Base-by-base conservation (phyloP, 805 yeast genomes). In the Nakazawaea pomicola region DNA sequence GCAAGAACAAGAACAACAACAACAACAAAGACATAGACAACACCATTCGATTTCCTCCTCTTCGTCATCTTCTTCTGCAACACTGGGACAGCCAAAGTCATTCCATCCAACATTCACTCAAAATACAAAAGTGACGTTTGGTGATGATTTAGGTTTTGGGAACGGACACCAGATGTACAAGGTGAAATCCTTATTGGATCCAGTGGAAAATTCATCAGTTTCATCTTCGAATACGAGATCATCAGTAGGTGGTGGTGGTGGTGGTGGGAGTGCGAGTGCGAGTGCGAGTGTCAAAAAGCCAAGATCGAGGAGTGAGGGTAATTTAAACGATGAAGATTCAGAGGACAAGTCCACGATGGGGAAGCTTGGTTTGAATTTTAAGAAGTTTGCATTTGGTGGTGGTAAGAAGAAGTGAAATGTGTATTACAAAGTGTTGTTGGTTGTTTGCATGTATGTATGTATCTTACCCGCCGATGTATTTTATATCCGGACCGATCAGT, bases 171-270 rank as follows among this genome's bases (percentile, higher is more conserved):
- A 49, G 2, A 37, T 45, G 14, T 43, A 40, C 27, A 52, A 45
- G 25, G 55, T 55, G 21, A 50, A 49, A 38, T 54, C 58, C 2
- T 36, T 55, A 29, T 38, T 54, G 8, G 57, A 51, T 36, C 45
- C 45, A 18, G 29, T 36, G 5, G 44, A 36, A 3, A 16, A 41
- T 17, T 21, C 8, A 9, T 3, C 33, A 11, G 12, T 31, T 10
- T 30, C 36, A 11, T 16, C 28, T 15, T 8, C 35, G 5, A 30
- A 21, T 30, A 38, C 41, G 12, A 38, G 34, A 31, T 30, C n/a
- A n/a, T n/a, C n/a, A n/a, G n/a, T n/a, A n/a, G n/a, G n/a, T n/a
- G n/a, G n/a, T n/a, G n/a, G n/a, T n/a, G n/a, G n/a, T n/a, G n/a
- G n/a, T n/a, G n/a, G n/a, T n/a, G n/a, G n/a, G n/a, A n/a, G n/a